Percentiles rank a stretch among this genome's conserved stretches.
Conservation (phyloP, 192 early-diverging fungal genomes). For the Piromyces sp. region DNA sequence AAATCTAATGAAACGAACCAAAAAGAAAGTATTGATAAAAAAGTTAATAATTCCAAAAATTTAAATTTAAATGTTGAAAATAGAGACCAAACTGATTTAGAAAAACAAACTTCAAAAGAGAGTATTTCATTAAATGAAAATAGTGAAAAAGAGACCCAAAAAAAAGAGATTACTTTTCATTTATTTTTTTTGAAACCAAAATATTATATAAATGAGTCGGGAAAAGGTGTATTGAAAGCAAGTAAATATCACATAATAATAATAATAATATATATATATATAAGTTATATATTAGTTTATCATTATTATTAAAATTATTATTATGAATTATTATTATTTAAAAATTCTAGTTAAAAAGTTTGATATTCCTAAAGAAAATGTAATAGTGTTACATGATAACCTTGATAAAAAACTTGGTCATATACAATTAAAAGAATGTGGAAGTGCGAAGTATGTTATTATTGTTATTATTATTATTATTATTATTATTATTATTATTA, state of each 20-base stretch:
- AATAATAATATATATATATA: too few relatives aligned
- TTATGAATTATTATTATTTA: neutral
- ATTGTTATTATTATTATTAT: too few relatives aligned
- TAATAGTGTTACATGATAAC: neutral
- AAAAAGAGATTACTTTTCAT: neutral
- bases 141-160: neutral
- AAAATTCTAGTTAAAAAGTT: neutral
- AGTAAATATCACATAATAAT: neutral
- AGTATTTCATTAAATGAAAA: neutral
- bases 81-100: too few relatives aligned
- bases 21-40: neutral
- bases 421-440: neutral
- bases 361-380: neutral
- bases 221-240: neutral
- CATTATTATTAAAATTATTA: too few relatives aligned
- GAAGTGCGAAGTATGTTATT: neutral
- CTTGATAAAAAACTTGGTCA: neutral
- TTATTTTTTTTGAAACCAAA: neutral
- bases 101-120: neutral
- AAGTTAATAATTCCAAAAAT: too few relatives aligned
- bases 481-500: too few relatives aligned
- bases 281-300: too few relatives aligned
- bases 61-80: too few relatives aligned
- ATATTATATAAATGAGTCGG: neutral
- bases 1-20: neutral